Evolutionary conservation across 2,329 filamentous ascomycete species (phyloP), one percentile per base, ranked within the genome.

Genomic region (Stagonosporopsis cucurbitacearum): DNA sequence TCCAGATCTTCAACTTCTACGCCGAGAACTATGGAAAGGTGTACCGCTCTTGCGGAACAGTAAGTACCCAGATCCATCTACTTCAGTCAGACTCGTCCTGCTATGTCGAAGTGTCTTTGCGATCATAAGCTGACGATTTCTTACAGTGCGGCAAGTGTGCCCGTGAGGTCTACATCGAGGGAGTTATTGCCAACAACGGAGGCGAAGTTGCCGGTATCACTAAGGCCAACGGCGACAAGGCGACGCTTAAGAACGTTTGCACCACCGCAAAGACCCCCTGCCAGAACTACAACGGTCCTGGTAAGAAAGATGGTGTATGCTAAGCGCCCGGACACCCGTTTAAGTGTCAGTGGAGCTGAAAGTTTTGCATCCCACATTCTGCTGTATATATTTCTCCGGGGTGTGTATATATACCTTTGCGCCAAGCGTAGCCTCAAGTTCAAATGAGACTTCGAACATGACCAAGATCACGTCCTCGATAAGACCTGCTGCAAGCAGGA

Each of bases 261-360:
- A 47, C 44, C 13, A 20, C 13, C 11, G 44, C 44, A 20, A 47
- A 47, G 44, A 47, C 44, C 2, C 44, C 44, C 4, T 47, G 44
- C 44, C 44, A 47, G 44, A 47, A 47, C 44, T 47, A 47, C 44
- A 47, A 39, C 30, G 44, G 44, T 25, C 44, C 44, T 37, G 44
- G 44, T 20, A 11, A 20, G 15, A 40, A 40, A 22, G 45, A 48
- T 15, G 45, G 33, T 48, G 23, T 12, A 25, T 50, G 35, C 46
- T 50, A 40, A 40, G 37, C 36, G 6, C n/a, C 30, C 6, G 30
- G 13, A 5, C 30, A 32, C n/a, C 12, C 3, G 4, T 30, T 3
- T 11, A 6, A 32, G 30, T 26, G n/a, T 3, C 12, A 32, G 5
- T 12, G n/a, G 12, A 32, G 12, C 30, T 6, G 13, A 5, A 12